Conservation (phyloP, 768 basidiomycete species). For the Pleurotus sapidus region DNA sequence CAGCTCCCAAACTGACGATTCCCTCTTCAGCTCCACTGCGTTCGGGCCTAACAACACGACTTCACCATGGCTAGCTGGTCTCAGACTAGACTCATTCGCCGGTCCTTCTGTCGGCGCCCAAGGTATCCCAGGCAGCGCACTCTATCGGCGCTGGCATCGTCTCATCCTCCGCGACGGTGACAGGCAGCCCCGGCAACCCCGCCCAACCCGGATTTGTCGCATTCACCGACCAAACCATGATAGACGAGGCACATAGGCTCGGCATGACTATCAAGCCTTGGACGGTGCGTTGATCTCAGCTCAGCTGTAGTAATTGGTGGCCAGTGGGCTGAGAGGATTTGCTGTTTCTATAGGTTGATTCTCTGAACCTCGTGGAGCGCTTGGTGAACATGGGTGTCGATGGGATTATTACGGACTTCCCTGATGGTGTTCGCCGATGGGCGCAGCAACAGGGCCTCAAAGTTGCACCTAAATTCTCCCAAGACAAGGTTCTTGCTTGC, state of each 20-base stretch:
- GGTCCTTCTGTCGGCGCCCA: conserved; percentile 50
- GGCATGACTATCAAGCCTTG: conserved; percentile 68
- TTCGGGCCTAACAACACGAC: conserved; percentile 37
- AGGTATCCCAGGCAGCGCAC: conserved; percentile 67
- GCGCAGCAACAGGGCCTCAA: conserved; percentile 48
- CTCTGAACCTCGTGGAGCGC: conserved; percentile 57
- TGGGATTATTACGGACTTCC: conserved; percentile 80
- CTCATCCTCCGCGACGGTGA: conserved; percentile 52
- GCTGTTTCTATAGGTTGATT: conserved; percentile 48
- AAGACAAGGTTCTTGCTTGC: conserved; percentile 59
- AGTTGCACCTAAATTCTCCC: conserved; percentile 58
- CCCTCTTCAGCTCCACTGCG: conserved; percentile 33
- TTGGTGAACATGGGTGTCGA: conserved; percentile 62
- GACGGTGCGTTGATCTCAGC: conserved; percentile 47
- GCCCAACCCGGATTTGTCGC: conserved; percentile 40
- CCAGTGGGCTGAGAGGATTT: too few species aligned
- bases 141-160: conserved; percentile 63
- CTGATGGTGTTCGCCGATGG: conserved; percentile 54
- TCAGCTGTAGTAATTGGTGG: too few species aligned
- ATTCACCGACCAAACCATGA: conserved; percentile 69
- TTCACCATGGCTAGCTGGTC: conserved; percentile 69
- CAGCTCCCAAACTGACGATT: neutral
- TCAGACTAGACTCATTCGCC: conserved; percentile 59
- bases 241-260: conserved; percentile 60
- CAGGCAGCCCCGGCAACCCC: conserved; percentile 39